Percentiles rank a stretch among this genome's conserved stretches.
Conservation (phyloP, 345 rosid genomes). For the thale cress (Arabidopsis thaliana) region TAIR10.1 NC_003071.7:17739501-17740000, state of each 20-base stretch:
- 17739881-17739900: constrained; percentile 35
- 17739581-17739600: constrained; percentile 29
- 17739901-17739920: constrained; percentile 3
- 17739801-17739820: not conserved
- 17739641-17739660: not conserved
- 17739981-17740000: not conserved
- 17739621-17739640: not conserved
- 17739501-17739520: not conserved
- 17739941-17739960: constrained; percentile 25
- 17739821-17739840: not conserved
- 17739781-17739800: not conserved
- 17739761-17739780: not conserved
- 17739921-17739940: constrained; percentile 37
- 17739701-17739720: too few species aligned
- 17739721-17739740: too few species aligned
- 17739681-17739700: not conserved
- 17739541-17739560: constrained; percentile 11
- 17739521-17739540: constrained; percentile 30
- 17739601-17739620: constrained; percentile 44
- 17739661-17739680: not conserved
- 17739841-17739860: not conserved
- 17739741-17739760: too few species aligned
- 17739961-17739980: not conserved
- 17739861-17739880: constrained; percentile 25
- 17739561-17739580: not conserved